These are phyloP conservation scores for Cinchona pubescens DNA, from an alignment of 257 asterid species.

Conservation along the genomic window DNA sequence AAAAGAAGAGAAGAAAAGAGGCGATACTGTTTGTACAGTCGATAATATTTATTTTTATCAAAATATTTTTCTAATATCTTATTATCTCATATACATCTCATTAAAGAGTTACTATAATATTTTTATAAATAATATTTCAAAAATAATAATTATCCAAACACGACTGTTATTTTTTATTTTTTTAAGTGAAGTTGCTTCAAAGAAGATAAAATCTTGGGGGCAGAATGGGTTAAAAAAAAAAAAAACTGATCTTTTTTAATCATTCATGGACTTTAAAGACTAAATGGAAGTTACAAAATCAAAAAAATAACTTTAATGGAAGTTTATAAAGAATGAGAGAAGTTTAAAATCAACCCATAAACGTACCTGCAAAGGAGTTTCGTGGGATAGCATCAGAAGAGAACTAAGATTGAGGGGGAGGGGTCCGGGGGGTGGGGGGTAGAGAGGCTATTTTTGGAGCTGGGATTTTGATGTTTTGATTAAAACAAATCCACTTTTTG, in stretches of 20 bases:
- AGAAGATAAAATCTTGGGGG: not conserved
- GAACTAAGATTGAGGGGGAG: not conserved
- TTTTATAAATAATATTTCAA: no score
- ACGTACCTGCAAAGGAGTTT: slow-evolving; percentile 27
- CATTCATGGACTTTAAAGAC: not conserved
- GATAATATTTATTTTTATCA: no score
- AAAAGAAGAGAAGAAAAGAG: no score
- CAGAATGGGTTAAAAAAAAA: not conserved
- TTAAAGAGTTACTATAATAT: no score
- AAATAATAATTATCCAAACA: no score
- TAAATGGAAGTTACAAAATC: not conserved
- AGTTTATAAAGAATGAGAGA: not conserved
- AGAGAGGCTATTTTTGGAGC: slow-evolving; percentile 7
- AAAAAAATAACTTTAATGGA: slow-evolving; percentile 3
- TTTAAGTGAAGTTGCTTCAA: slow-evolving; percentile 29
- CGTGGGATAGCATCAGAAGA: not conserved
- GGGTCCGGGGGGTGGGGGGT: no score
- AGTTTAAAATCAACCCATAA: not conserved
- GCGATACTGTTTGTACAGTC: no score
- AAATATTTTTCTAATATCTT: no score
- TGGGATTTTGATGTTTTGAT: not conserved
- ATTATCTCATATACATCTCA: no score
- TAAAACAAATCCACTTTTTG: not conserved
- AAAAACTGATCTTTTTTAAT: slow-evolving; percentile 3
- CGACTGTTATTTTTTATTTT: slow-evolving; percentile 22